phyloP scores from a whole-genome alignment of 306 rosid genomes.

The Cucurbita pepo region DNA sequence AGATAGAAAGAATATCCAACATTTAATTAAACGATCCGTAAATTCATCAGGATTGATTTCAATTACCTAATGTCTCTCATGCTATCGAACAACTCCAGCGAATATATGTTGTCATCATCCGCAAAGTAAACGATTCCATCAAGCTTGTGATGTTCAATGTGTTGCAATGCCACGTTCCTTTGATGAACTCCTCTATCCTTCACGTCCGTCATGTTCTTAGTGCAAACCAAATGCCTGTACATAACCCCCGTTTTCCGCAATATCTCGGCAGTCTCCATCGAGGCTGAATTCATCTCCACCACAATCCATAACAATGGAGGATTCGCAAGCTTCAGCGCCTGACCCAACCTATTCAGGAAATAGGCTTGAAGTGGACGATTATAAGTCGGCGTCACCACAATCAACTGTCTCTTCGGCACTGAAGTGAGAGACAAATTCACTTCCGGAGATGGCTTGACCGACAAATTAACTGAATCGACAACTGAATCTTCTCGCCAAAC shows the following conservation, averaged over 20 bases:
- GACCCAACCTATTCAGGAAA: conserved; percentile 63
- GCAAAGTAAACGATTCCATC: conserved; percentile 93
- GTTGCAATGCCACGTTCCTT: conserved; percentile 87
- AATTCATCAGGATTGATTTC: background rate
- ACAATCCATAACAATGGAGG: conserved; percentile 83
- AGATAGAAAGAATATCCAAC: background rate
- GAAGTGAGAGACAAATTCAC: conserved; percentile 11
- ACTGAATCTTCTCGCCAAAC: conserved; percentile 5
- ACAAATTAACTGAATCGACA: conserved; percentile 19
- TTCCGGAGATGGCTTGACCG: conserved; percentile 3
- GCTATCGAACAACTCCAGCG: conserved; percentile 61
- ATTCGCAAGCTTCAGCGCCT: conserved; percentile 61
- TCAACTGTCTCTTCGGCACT: conserved; percentile 63
- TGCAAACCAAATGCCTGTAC: conserved; percentile 81
- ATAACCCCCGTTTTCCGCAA: conserved; percentile 87
- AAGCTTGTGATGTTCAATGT: conserved; percentile 69
- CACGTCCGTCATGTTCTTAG: conserved; percentile 36
- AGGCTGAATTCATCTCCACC: conserved; percentile 68
- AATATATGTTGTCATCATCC: conserved; percentile 78
- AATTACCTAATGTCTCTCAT: conserved; percentile 63
- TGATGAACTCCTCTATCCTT: conserved; percentile 95
- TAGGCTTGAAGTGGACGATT: conserved; percentile 56
- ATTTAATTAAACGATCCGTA: background rate
- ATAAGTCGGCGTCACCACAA: conserved; percentile 81
- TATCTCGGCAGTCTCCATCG: conserved; percentile 77